Evolutionary conservation across 2,329 filamentous ascomycete species (phyloP), one percentile per base, ranked within the genome.

Genomic region (Diaporthe humulicola): DNA sequence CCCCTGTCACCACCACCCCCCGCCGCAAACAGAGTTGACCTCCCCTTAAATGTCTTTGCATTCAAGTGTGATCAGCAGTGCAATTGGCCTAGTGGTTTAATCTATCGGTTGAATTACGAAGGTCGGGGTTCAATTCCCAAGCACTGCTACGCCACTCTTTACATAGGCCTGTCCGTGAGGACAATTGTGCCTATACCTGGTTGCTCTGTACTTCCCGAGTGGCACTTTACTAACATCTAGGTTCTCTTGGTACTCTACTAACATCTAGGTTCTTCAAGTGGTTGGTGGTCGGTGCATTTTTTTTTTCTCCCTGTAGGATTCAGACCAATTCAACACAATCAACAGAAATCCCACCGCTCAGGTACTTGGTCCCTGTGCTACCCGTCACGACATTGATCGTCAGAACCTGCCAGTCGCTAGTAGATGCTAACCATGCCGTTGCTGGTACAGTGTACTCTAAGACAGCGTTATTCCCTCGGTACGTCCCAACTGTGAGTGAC

Each of bases 401-500:
- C 69, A 82, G 69, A 28, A 79, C 71, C 76, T 82, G 81, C 78
- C 78, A 82, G 61, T 80, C 78, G 57, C 73, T 74, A 0, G 81
- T 78, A 70, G 78, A 81, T 64, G 79, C 77, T 58, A 79, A 73
- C 75, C 81, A 82, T 0, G 81, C 81, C 48, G 75, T 76, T 4
- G 78, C 76, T 0, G 81, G 81, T 22, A 82, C 80, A 19, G 76
- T 75, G 38, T 76, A 82, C 25, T 81, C 79, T 19, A 82, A 73
- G 72, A 80, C 80, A 25, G 74, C 79, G 33, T 81, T 82, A 71
- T 81, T 82, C 1, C 79, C 81, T 9, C 81, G 78, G 56, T 82
- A 82, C 0, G 82, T 82, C n/a, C 81, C 81, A 7, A 81, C 79
- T 1, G 81, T 82, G n/a, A 82, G 72, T 72, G 80, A 81, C 40